Conservation (phyloP, 345 rosid genomes). For the Noccaea bulbosa region DNA sequence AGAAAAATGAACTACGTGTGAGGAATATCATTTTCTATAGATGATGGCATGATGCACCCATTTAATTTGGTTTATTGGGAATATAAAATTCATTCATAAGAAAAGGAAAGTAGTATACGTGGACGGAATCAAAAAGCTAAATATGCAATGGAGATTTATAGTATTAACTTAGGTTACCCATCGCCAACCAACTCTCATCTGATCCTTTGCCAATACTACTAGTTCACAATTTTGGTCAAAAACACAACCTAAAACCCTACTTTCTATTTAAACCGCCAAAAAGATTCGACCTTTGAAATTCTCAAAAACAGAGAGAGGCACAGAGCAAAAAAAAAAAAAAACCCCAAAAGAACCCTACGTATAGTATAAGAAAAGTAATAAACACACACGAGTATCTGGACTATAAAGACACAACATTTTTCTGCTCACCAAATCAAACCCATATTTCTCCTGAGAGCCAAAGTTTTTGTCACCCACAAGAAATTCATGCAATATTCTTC, state of each 20-base stretch:
- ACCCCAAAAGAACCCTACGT: conserved; percentile 28
- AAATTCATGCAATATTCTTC: conserved; percentile 40
- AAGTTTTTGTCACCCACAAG: conserved; percentile 48
- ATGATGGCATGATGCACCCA: conserved; percentile 2
- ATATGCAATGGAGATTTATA: background rate
- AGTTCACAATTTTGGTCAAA: conserved; percentile 32
- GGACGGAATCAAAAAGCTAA: conserved; percentile 21
- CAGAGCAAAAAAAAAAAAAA: background rate
- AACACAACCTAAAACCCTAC: conserved; percentile 32
- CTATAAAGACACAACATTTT: conserved; percentile 43
- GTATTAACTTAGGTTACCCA: conserved; percentile 64
- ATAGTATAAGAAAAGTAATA: conserved; percentile 27
- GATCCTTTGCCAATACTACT: conserved; percentile 20
- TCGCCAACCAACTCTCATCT: conserved; percentile 63
- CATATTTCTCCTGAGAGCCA: conserved; percentile 43
- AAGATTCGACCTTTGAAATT: conserved; percentile 18
- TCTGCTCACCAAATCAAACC: conserved; percentile 94
- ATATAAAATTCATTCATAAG: conserved; percentile 27
- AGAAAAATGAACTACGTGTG: no score
- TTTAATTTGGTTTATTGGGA: conserved; percentile 26
- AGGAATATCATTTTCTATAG: background rate
- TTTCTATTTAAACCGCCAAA: conserved; percentile 19
- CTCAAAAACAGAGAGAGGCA: background rate
- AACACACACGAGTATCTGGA: conserved; percentile 13
- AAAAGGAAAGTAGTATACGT: conserved; percentile 13